Evolutionary conservation across 176 grass and related monocot species (phyloP), one percentile per base, ranked within the genome.

Genomic region (Rhynchospora tenuis): DNA sequence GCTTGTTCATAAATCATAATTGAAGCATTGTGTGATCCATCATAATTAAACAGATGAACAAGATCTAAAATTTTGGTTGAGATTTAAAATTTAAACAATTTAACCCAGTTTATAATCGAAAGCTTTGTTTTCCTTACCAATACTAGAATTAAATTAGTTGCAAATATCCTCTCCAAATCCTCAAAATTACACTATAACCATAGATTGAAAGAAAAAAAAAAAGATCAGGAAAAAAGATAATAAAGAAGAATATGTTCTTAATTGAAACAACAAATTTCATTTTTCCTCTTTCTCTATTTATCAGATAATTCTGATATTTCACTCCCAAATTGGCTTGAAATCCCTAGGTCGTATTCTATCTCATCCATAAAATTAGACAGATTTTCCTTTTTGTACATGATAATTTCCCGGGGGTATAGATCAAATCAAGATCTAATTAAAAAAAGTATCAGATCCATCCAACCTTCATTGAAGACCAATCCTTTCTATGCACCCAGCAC

Each of bases 401-500:
- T 38, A 81, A 81, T 62, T 31, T 62, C 19, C 31, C 50, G 38
- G 78, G 78, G 59, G 78, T 64, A 81, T 81, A 64, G 43, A 62
- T 65, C 42, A 52, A 82, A 82, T 68, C 46, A 68, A 82, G 80
- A 82, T 82, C 80, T 54, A 82, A 82, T 17, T 68, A 48, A 31
- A 81, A 82, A 82, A 50, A 63, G 52, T 5, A 82, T 82, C 80
- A 82, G 80, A 82, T 82, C 80, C 61, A 54, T 67, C 61, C 20
- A 82, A 44, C 79, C 79, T 48, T 59, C 79, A 82, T 82, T 82
- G 42, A 46, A 46, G 43, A 64, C 61, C 46, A 80, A 60, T 44
- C 9, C 60, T 82, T 68, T 65, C 80, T 65, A 65, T 27, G 45
- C 28, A 82, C 10, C 52, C 57, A 82, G 33, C 73, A 56, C 2